Evolutionary conservation across 768 basidiomycete species (phyloP).

Genomic region (Mycena haematopus): DNA sequence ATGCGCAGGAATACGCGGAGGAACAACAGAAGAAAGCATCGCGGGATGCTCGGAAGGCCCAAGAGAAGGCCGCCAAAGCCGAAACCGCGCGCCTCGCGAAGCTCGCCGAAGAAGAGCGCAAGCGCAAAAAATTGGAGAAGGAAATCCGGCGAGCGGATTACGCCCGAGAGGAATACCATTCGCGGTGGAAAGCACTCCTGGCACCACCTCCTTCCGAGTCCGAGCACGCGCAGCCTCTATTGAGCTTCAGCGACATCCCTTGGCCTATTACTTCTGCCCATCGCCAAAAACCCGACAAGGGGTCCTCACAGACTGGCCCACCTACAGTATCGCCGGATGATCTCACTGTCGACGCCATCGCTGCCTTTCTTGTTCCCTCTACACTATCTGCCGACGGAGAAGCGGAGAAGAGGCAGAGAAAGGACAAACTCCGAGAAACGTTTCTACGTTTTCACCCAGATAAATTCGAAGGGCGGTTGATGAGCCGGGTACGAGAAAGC

Average conservation of each 20-base stretch:
- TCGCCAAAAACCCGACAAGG: conserved; percentile 32
- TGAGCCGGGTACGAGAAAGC: conserved; percentile 51
- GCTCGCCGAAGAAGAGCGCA: conserved; percentile 58
- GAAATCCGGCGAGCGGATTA: conserved; percentile 50
- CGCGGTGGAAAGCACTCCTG: conserved; percentile 61
- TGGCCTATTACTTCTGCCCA: conserved; percentile 65
- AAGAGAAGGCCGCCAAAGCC: conserved; percentile 57
- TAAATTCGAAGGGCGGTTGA: conserved; percentile 79
- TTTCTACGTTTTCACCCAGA: conserved; percentile 82
- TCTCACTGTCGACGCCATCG: conserved; percentile 60
- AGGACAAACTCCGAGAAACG: conserved; percentile 70
- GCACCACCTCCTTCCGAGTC: conserved; percentile 33
- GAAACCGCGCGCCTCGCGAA: conserved; percentile 61
- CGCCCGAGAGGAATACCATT: conserved; percentile 61
- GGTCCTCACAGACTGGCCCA: conserved; percentile 16
- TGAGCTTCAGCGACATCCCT: conserved; percentile 69
- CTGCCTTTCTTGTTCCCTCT: conserved; percentile 59
- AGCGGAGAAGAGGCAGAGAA: conserved; percentile 51
- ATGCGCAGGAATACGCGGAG: conserved; percentile 71
- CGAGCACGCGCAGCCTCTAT: conserved; percentile 24
- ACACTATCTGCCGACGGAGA: conserved; percentile 31
- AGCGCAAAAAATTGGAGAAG: conserved; percentile 53
- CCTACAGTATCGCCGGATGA: conserved; percentile 48
- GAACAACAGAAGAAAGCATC: conserved; percentile 61
- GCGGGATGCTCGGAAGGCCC: conserved; percentile 56